phyloP scores from a whole-genome alignment of 2,329 filamentous ascomycete species.

The Stachybotrys chartarum region DNA sequence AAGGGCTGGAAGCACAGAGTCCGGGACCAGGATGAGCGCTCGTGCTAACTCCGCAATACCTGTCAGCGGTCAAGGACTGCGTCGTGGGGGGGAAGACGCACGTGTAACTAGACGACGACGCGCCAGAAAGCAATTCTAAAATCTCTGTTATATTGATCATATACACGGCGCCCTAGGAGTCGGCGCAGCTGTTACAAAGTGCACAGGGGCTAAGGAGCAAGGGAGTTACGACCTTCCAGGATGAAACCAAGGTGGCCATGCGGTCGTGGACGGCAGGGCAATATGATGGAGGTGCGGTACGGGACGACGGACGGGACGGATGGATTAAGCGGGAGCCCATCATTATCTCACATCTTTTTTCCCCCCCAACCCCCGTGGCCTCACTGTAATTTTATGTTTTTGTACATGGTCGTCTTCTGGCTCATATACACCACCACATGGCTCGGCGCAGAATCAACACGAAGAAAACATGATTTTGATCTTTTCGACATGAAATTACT shows the following conservation, averaged over 20 bases:
- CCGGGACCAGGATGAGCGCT: too few species aligned
- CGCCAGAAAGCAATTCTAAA: not conserved
- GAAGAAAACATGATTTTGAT: too few species aligned
- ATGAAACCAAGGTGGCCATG: too few species aligned
- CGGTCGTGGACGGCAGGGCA: not conserved
- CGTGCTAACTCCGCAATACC: not conserved
- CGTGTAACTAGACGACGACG: not conserved
- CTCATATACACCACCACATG: not conserved
- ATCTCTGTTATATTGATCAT: not conserved
- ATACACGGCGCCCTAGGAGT: too few species aligned
- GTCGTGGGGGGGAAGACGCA: not conserved
- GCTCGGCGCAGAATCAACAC: not conserved
- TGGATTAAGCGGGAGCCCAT: not conserved
- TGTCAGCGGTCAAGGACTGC: not conserved
- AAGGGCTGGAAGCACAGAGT: too few species aligned
- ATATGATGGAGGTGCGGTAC: not conserved
- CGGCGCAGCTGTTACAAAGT: too few species aligned
- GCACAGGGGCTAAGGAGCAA: too few species aligned
- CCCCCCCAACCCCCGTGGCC: not conserved
- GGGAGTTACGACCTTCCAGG: too few species aligned
- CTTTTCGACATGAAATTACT: too few species aligned
- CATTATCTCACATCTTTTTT: not conserved
- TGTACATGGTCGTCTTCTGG: not conserved
- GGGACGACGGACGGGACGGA: not conserved
- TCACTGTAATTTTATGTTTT: not conserved